These are phyloP conservation scores for Daldinia childiae DNA, from an alignment of 495 filamentous ascomycete species.

Conservation along the genomic window DNA sequence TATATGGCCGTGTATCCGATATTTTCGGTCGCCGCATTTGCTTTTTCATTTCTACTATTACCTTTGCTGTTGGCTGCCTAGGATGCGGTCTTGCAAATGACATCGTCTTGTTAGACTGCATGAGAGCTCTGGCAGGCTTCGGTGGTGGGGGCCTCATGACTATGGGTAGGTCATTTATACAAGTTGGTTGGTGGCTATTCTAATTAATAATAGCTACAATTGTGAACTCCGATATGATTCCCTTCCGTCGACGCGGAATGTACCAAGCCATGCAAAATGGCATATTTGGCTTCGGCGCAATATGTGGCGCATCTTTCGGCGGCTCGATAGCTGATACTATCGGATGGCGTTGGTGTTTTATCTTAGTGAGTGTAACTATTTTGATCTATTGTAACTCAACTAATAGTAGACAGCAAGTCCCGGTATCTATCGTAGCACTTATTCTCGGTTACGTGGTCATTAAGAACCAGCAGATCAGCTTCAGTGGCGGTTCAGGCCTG, in stretches of 20 bases:
- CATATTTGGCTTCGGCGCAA: slow-evolving; percentile 65
- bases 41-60: slow-evolving; percentile 59
- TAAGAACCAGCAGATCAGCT: slow-evolving; percentile 49
- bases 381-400: slow-evolving; percentile 58
- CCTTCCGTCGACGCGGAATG: slow-evolving; percentile 69
- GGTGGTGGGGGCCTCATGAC: slow-evolving; percentile 70
- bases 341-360: slow-evolving; percentile 62
- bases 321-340: slow-evolving; percentile 60
- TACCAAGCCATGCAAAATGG: slow-evolving; percentile 72
- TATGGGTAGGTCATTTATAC: slow-evolving; percentile 58
- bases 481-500: slow-evolving; percentile 38
- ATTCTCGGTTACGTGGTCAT: slow-evolving; percentile 64
- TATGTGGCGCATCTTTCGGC: slow-evolving; percentile 60
- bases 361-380: slow-evolving; percentile 59
- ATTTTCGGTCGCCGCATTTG: slow-evolving; percentile 63
- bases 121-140: slow-evolving; percentile 63
- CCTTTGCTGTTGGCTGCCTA: slow-evolving; percentile 58
- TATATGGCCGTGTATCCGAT: slow-evolving; percentile 59
- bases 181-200: not conserved
- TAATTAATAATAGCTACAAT: slow-evolving; percentile 61
- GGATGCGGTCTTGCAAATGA: slow-evolving; percentile 56
- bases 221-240: slow-evolving; percentile 73
- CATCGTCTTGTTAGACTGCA: slow-evolving; percentile 55
- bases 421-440: slow-evolving; percentile 62
- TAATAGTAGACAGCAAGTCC: slow-evolving; percentile 63